Evolutionary conservation across 805 yeast genomes (phyloP), one percentile per base, ranked within the genome.

Genomic region (Metschnikowia colocasiae): DNA sequence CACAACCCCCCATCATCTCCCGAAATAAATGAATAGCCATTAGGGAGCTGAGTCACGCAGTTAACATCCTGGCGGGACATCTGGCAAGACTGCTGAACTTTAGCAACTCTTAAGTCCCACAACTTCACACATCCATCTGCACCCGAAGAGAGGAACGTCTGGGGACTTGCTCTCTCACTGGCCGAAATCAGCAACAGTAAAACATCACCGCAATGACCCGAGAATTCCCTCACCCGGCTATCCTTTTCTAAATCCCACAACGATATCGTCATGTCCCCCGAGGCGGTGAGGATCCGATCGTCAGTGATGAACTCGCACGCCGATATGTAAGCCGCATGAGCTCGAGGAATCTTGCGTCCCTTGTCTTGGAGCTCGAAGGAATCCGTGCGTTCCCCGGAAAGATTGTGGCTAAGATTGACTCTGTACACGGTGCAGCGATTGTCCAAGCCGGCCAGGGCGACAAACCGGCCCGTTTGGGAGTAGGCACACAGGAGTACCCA

Each of bases 381-480:
- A 22, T 46, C 44, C 10, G 35, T 12, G 4, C 46, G 44, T 8
- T 30, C 37, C 3, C 40, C 35, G 6, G 31, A 29, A 19, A 40
- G 15, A 26, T 38, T 18, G 20, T 41, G 19, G 2, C 19, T 39
- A 3, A 27, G 34, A 15, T 42, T 43, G 39, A 68, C 52, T 39
- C 78, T 72, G 62, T 87, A 87, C 6, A 90, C 69, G 1, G 92
- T 81, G 58, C 95, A 83, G 25, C 79, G 76, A 60, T 90, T 90
- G 50, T 86, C 91, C 50, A 90, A 71, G 0, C 97, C 97, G 0
- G 87, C 97, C 51, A 85, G 77, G 0, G 95, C 96, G 5, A 84
- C 82, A 9, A 82, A 61, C 38, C 72, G 68, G 0, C 85, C 83
- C 44, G 79, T 75, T 1, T 90, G 88, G 1, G 91, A 78, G 23